Conservation (phyloP, 2,329 filamentous ascomycete genomes). For the Leptographium galeiforme region DNA sequence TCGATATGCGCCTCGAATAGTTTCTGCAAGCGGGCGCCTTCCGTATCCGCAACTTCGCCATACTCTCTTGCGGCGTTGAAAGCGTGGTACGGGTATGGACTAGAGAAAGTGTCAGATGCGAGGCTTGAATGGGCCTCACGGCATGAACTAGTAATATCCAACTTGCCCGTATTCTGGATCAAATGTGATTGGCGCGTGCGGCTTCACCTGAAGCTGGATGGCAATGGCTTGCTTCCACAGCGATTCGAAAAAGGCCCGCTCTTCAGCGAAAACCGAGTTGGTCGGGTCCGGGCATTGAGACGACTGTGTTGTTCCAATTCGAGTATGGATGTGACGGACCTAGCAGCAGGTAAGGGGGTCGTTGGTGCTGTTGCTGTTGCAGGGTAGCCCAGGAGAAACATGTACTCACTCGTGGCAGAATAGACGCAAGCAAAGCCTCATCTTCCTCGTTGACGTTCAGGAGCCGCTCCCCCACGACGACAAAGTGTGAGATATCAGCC, state of each 20-base stretch:
- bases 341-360: background rate
- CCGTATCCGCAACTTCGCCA: too few species aligned
- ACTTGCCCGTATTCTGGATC: too few species aligned
- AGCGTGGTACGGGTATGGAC: too few species aligned
- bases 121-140: too few species aligned
- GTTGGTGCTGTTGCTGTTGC: too few species aligned
- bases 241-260: background rate
- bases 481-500: background rate
- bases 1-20: too few species aligned
- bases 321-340: background rate
- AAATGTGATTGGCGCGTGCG: too few species aligned
- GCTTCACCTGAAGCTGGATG: too few species aligned
- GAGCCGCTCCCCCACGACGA: background rate
- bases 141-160: too few species aligned
- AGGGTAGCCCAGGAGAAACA: background rate
- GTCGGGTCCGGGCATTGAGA: background rate
- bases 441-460: background rate
- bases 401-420: background rate
- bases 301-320: background rate
- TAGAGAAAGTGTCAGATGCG: too few species aligned
- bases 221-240: background rate
- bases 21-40: too few species aligned
- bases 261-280: background rate
- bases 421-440: background rate
- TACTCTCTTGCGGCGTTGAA: too few species aligned